Conservation (phyloP, 257 asterid species). For the Penstemon eatonii region DNA sequence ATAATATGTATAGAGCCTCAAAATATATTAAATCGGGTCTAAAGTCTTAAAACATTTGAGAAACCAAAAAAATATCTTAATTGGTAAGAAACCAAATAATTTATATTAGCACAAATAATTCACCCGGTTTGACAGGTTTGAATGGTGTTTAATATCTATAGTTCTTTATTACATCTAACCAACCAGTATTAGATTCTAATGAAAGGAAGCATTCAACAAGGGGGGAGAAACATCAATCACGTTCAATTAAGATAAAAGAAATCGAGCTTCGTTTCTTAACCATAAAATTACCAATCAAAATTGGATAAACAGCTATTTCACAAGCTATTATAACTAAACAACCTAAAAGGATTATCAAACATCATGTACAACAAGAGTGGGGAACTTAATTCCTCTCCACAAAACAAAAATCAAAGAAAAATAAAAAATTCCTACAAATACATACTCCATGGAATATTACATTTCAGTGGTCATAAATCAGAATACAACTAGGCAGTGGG, state of each 20-base stretch:
- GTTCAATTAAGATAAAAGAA: background rate
- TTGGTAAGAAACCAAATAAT: no score
- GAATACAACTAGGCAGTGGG: conserved; percentile 41
- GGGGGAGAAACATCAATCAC: background rate
- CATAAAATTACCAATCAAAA: conserved; percentile 41
- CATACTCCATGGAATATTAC: conserved; percentile 44
- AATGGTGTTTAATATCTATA: no score
- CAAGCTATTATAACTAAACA: conserved; percentile 49
- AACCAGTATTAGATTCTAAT: no score
- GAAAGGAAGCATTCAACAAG: no score
- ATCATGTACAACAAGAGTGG: conserved; percentile 74
- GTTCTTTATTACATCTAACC: no score
- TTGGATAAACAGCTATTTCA: conserved; percentile 50
- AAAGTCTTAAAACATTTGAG: no score
- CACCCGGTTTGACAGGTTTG: no score
- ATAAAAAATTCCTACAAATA: conserved; percentile 42
- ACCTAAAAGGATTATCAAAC: conserved; percentile 61
- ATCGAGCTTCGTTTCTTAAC: background rate
- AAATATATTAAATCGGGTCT: no score
- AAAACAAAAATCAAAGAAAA: conserved; percentile 15
- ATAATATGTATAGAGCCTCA: no score
- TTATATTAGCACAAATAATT: no score
- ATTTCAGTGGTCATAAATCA: conserved; percentile 29
- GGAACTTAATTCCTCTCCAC: conserved; percentile 35
- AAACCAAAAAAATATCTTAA: no score